phyloP scores from a whole-genome alignment of 1,139 yeast genomes.

The Pneumocystis jirovecii region DNA sequence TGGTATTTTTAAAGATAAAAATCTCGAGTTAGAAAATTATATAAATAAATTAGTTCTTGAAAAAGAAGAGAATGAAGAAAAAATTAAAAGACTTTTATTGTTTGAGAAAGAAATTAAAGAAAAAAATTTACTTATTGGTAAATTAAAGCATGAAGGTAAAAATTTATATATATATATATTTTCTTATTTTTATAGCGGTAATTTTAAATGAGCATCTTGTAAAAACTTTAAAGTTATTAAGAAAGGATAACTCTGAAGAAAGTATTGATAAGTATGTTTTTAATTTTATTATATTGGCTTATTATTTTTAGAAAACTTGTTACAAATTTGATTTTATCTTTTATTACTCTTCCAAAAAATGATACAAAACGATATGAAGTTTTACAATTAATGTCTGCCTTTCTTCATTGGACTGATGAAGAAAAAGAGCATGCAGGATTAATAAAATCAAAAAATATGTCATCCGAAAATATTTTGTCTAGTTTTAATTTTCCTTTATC shows the following conservation, averaged over 20 bases:
- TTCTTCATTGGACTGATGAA: constrained; percentile 76
- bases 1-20: constrained; percentile 19
- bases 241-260: constrained; percentile 41
- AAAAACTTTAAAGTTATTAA: constrained; percentile 70
- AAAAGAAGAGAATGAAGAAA: constrained; percentile 18
- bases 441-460: constrained; percentile 8
- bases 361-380: constrained; percentile 92
- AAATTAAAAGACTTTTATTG: constrained; percentile 20
- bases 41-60: constrained; percentile 15
- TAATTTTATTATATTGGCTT: constrained; percentile 38
- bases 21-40: constrained; percentile 15
- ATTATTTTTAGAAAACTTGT: constrained; percentile 46
- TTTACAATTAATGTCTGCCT: constrained; percentile 64
- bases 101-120: constrained; percentile 46
- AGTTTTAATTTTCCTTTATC: not conserved
- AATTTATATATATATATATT: not conserved
- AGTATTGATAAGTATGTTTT: constrained; percentile 30
- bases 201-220: constrained; percentile 85
- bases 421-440: constrained; percentile 75
- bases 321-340: constrained; percentile 71
- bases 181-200: constrained; percentile 36
- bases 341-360: constrained; percentile 76
- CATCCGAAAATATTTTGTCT: not conserved
- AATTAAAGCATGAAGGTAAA: constrained; percentile 64
- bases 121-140: constrained; percentile 70